Base-by-base conservation (phyloP, 2,329 filamentous ascomycete species). In the Saccharata proteae region DNA sequence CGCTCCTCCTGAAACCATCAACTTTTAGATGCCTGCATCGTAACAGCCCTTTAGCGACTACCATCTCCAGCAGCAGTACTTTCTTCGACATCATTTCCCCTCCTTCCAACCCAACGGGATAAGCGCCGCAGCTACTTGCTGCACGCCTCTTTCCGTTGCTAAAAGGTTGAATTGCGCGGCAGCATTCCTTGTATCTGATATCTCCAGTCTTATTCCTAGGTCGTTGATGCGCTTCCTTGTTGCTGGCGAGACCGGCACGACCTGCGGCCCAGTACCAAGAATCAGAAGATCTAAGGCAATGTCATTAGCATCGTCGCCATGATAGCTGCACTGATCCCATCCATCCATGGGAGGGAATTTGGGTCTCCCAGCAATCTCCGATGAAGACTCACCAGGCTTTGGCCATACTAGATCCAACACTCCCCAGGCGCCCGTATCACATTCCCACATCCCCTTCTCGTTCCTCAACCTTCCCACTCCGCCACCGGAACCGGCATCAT, bases 151-250 rank as follows among this genome's bases (percentile, higher is more conserved):
- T 61, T 98, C 90, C 12, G 85, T 96, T n/a, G 85, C 88, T 33
- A 98, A 61, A 47, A 98, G 54, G 51, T 98, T 98, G 56, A 90
- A 98, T 54, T 94, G 85, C 19, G 86, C 80, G 1, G 88, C 83
- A 6, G 90, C 90, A 57, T 96, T 96, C 40, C 84, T 68, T 18
- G 90, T 96, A 58, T 96, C 90, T 48, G 88, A 70, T 3, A 94
- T 69, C 48, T 98, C 90, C 4, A 96, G 67, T 35, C 83, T 68
- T 43, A 96, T 80, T 0, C 90, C 90, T 24, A 96, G 57, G 17
- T 71, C 69, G 39, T 77, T 79, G 35, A 98, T 74, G 43, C 75
- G 67, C 36, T 66, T 67, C 43, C 79, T 75, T 25, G 83, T 82
- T 43, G 74, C 67, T 1, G 81, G 80, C 34, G 80, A 82, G 6